These are phyloP conservation scores for slime mould (Dictyostelium discoideum) DNA, from an alignment of 78 protist genomes.

Conservation along the genomic window dicty_2.7 NC_007088.5:8134001-8134500, in stretches of 20 bases:
- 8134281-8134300: constrained; percentile 33
- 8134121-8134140: constrained; percentile 30
- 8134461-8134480: neutral
- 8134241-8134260: constrained; percentile 23
- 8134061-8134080: constrained; percentile 29
- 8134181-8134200: neutral
- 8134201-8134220: constrained; percentile 18
- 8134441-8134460: neutral
- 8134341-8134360: constrained; percentile 66
- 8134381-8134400: constrained; percentile 35
- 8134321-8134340: constrained; percentile 61
- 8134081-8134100: neutral
- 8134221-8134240: neutral
- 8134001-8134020: neutral
- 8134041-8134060: constrained; percentile 55
- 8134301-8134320: constrained; percentile 43
- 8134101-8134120: constrained; percentile 24
- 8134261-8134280: constrained; percentile 34
- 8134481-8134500: constrained; percentile 1
- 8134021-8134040: constrained; percentile 40
- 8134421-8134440: constrained; percentile 54
- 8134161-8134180: constrained; percentile 26
- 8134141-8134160: neutral
- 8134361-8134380: neutral
- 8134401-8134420: constrained; percentile 71